Evolutionary conservation across 345 rosid species (phyloP).

Genomic region (Rhodomyrtus tomentosa): DNA sequence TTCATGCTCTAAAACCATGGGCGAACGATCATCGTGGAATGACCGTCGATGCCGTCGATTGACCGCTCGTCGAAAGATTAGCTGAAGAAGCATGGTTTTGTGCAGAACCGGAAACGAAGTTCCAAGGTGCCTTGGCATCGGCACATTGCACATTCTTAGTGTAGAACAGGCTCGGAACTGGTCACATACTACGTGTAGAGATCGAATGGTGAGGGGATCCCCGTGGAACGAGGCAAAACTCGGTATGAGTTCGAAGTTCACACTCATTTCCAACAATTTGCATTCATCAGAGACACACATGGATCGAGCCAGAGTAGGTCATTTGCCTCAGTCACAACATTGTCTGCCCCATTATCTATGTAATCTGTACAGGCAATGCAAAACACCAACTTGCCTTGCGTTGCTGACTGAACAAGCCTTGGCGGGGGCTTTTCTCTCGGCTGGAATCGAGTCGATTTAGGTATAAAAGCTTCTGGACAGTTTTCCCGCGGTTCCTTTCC

Average conservation of each 20-base stretch:
- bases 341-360: background rate
- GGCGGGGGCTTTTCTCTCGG: background rate
- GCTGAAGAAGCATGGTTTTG: background rate
- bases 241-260: background rate
- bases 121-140: background rate
- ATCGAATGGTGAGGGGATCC: rapidly evolving
- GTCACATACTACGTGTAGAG: background rate
- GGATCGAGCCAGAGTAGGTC: background rate
- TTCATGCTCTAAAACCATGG: background rate
- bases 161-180: background rate
- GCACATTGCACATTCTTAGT: background rate
- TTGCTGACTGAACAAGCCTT: background rate
- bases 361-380: background rate
- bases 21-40: too few species aligned
- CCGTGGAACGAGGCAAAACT: background rate
- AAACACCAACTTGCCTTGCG: background rate
- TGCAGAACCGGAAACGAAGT: too few species aligned
- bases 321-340: background rate
- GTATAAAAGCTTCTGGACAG: background rate
- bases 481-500: background rate
- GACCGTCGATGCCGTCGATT: too few species aligned
- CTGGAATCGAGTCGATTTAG: background rate
- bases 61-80: background rate
- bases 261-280: background rate
- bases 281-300: background rate